Evolutionary conservation across 495 filamentous ascomycete genomes (phyloP), one percentile per base, ranked within the genome.

Genomic region (Neurospora sp.): DNA sequence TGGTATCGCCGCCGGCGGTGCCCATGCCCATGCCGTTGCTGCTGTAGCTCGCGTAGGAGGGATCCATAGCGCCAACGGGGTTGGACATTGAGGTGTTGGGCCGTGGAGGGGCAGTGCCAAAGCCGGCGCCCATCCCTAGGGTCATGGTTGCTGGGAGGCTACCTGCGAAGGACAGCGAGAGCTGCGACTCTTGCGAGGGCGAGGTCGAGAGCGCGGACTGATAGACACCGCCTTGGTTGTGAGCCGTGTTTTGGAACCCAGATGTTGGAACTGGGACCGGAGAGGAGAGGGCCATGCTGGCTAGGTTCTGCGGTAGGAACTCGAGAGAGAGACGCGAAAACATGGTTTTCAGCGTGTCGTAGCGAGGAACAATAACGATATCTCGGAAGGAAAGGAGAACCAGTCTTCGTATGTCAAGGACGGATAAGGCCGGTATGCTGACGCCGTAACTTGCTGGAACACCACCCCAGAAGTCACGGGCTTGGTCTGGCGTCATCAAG

Each of bases 291-390:
- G 84, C 84, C 70, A 83, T 81, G 27, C 78, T 79, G 8, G 80
- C 80, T 79, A 79, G 86, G 79, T 74, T 91, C 81, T 83, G 93
- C 86, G 85, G 95, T 84, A 85, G 86, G 86, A 88, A 87, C 75
- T 98, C 95, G 8, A 99, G 88, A 10, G 89, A 92, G 17, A 99
- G 87, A 12, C 94, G 89, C 10, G 94, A 97, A 83, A 99, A 98
- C 37, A 94, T 96, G 10, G 89, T 86, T 80, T 95, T 93, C 37
- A 99, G 87, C 12, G 89, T 88, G 69, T 97, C 93, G 81, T 94
- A 93, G 31, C 94, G 87, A 7, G 92, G 91, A 8, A 98, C 82
- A 71, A 99, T 92, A 38, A 98, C 89, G 61, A 87, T 89, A 80
- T 98, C 94, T 35, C 96, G 90, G 83, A 96, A 98, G 1, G 91